A percentile compares a stretch with the other conserved stretches of the same genome.
These are phyloP conservation scores for Torulaspora pretoriensis DNA, from an alignment of 1,139 yeast genomes.

Conservation along the genomic window DNA sequence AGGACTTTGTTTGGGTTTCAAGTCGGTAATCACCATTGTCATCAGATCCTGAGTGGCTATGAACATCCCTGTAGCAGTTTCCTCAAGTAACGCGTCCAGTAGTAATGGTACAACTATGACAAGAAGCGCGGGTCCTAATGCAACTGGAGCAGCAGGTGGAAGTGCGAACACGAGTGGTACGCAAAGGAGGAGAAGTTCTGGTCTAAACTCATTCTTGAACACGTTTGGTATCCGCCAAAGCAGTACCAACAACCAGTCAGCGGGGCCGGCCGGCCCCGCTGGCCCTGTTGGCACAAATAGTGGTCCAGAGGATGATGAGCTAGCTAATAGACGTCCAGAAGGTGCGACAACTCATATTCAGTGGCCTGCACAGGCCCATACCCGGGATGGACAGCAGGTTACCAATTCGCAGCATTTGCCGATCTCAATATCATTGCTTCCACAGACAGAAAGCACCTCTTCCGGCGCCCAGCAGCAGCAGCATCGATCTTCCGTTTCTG, in stretches of 20 bases:
- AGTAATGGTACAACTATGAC: constrained; percentile 7
- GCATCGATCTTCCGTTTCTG: constrained; percentile 13
- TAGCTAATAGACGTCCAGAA: constrained; percentile 1
- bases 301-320: constrained; percentile 2
- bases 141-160: constrained; percentile 4
- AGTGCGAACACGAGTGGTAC: constrained; percentile 3
- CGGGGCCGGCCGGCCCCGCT: neutral
- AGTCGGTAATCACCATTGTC: neutral
- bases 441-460: constrained; percentile 9
- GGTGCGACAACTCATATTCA: constrained; percentile 6
- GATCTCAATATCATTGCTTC: constrained; percentile 18
- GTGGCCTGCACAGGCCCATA: constrained; percentile 12
- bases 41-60: constrained; percentile 2
- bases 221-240: constrained; percentile 31
- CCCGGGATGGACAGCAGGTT: constrained; percentile 3
- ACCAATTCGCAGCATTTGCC: constrained; percentile 16
- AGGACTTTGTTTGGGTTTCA: neutral
- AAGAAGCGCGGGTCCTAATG: constrained; percentile 5
- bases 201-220: constrained; percentile 26
- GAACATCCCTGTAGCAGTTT: constrained; percentile 13
- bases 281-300: neutral
- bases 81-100: constrained; percentile 8
- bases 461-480: constrained; percentile 6
- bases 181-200: constrained; percentile 27
- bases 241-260: constrained; percentile 8